Evolutionary conservation across 345 rosid genomes (phyloP).

Genomic region (Eucalyptus coolabah): DNA sequence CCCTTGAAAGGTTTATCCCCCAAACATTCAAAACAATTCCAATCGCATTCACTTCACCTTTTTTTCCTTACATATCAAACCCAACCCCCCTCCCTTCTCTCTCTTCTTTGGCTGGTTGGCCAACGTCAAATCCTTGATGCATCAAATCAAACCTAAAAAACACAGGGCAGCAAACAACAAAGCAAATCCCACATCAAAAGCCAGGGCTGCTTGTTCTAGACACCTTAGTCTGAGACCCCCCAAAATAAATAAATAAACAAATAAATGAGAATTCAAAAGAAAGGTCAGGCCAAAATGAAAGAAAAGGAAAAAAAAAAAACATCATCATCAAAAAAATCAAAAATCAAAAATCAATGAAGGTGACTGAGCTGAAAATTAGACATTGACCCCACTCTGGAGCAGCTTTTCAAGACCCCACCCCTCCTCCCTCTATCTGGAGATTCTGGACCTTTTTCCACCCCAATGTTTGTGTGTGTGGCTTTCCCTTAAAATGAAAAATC

Average conservation of each 20-base stretch:
- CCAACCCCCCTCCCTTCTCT: background rate
- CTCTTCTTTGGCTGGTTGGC: background rate
- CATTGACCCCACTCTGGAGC: background rate
- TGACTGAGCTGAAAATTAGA: background rate
- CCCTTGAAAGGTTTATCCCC: background rate
- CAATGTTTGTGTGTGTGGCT: background rate
- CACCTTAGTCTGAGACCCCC: background rate
- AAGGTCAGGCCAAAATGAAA: background rate
- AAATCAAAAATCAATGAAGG: background rate
- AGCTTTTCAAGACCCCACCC: background rate
- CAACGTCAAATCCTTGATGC: conserved; percentile 15
- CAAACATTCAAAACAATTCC: conserved; percentile 39
- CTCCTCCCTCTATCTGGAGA: background rate
- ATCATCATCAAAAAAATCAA: background rate
- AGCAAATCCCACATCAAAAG: background rate
- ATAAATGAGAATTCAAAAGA: background rate
- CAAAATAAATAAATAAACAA: background rate
- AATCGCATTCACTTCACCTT: conserved; percentile 16
- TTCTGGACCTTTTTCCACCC: background rate
- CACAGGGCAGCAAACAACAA: background rate
- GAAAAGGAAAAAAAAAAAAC: background rate
- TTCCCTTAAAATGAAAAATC: background rate
- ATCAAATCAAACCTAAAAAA: conserved; percentile 11
- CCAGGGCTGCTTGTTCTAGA: background rate
- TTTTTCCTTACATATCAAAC: background rate